phyloP scores from a whole-genome alignment of 2,329 filamentous ascomycete genomes.

The Pseudogymnoascus sp. region DNA sequence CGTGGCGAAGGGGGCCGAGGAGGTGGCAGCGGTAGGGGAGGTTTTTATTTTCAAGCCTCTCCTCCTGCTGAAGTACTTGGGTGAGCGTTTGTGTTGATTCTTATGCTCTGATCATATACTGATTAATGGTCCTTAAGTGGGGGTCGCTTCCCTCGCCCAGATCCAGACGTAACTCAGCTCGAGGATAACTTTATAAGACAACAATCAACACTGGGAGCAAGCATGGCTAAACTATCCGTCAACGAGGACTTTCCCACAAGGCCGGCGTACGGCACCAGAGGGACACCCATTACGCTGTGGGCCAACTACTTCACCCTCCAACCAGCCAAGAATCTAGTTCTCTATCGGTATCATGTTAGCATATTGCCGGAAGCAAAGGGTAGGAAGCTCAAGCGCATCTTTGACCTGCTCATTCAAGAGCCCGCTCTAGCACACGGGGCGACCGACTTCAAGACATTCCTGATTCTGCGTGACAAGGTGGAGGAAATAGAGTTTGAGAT shows the following conservation, averaged over 20 bases:
- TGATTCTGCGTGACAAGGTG: not conserved
- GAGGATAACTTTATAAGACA: constrained; percentile 12
- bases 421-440: constrained; percentile 15
- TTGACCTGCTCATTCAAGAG: constrained; percentile 26
- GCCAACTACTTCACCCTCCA: constrained; percentile 28
- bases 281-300: constrained; percentile 23
- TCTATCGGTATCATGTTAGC: constrained; percentile 26
- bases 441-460: constrained; percentile 22
- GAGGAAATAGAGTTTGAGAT: not conserved
- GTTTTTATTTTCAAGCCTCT: not conserved
- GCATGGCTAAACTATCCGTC: constrained; percentile 10
- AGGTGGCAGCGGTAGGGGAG: not conserved
- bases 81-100: constrained; percentile 12
- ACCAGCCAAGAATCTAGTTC: constrained; percentile 17
- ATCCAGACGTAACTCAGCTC: constrained; percentile 8
- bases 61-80: constrained; percentile 10
- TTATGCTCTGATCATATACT: not conserved
- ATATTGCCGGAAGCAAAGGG: constrained; percentile 19
- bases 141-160: not conserved
- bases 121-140: not conserved
- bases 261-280: constrained; percentile 23
- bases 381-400: constrained; percentile 24
- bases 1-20: too few relatives aligned
- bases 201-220: not conserved
- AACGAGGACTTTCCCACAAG: constrained; percentile 13